These are phyloP conservation scores for Annulohypoxylon maeteangense DNA, from an alignment of 495 filamentous ascomycete genomes.

Conservation along the genomic window DNA sequence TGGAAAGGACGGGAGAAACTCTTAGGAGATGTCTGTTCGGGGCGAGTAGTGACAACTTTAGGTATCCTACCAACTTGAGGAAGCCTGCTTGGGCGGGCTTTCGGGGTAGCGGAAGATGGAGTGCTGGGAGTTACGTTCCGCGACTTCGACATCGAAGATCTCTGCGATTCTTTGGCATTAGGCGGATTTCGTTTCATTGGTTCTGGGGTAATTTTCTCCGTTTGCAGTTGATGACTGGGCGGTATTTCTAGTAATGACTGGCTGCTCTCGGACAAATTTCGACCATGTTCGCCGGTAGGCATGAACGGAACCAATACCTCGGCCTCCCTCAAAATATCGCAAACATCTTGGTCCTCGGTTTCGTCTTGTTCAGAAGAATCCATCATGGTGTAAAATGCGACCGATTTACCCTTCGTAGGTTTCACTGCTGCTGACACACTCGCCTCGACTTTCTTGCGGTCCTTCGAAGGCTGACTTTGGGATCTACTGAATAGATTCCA, in stretches of 20 bases:
- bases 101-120: slow-evolving; percentile 11
- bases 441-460: slow-evolving; percentile 50
- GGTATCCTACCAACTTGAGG: slow-evolving; percentile 92
- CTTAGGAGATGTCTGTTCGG: slow-evolving; percentile 74
- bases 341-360: slow-evolving; percentile 65
- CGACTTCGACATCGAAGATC: not conserved
- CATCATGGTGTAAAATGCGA: slow-evolving; percentile 85
- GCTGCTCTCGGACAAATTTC: slow-evolving; percentile 37
- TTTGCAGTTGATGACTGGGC: not conserved
- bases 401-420: slow-evolving; percentile 54
- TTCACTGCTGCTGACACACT: slow-evolving; percentile 57
- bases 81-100: slow-evolving; percentile 61
- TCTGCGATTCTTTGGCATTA: slow-evolving; percentile 8
- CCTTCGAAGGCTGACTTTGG: slow-evolving; percentile 62
- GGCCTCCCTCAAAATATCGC: slow-evolving; percentile 72
- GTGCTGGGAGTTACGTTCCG: not conserved
- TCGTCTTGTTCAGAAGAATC: slow-evolving; percentile 78
- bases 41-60: slow-evolving; percentile 80
- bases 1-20: slow-evolving; percentile 89
- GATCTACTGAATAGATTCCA: slow-evolving; percentile 89
- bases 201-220: not conserved
- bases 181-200: slow-evolving; percentile 4
- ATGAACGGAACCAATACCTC: slow-evolving; percentile 49
- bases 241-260: slow-evolving; percentile 20
- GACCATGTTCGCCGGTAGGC: slow-evolving; percentile 14